Conservation (phyloP, 495 filamentous ascomycete genomes). For the Neurospora sp. region DNA sequence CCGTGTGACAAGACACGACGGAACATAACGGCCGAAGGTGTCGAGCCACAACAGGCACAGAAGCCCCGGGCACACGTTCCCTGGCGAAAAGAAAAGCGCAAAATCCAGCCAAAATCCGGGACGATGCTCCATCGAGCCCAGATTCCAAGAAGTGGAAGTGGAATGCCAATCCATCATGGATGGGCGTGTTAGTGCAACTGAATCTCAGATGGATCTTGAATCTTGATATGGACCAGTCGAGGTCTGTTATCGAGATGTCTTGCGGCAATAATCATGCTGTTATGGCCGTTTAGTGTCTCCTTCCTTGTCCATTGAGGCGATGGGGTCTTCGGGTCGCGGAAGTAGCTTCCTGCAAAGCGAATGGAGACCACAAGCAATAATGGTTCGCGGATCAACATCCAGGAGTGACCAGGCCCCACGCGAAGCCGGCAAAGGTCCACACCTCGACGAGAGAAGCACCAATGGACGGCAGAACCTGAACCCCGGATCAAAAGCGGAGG, state of each 20-base stretch:
- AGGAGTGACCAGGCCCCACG: not conserved
- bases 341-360: not conserved
- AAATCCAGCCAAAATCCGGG: not conserved
- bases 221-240: not conserved
- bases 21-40: not conserved
- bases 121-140: not conserved
- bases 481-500: constrained; percentile 12
- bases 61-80: not conserved
- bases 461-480: constrained; percentile 18
- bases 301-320: not conserved
- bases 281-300: not conserved
- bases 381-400: not conserved
- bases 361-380: not conserved
- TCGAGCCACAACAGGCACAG: not conserved
- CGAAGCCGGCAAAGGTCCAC: not conserved
- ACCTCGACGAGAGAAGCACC: not conserved
- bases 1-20: not conserved
- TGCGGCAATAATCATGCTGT: not conserved
- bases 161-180: not conserved
- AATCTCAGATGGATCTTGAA: not conserved
- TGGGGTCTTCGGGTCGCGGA: not conserved
- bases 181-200: not conserved
- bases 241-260: not conserved
- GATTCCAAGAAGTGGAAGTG: not conserved
- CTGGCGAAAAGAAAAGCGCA: not conserved